phyloP scores from a whole-genome alignment of 345 rosid genomes.

The Eucalyptus grandis region DNA sequence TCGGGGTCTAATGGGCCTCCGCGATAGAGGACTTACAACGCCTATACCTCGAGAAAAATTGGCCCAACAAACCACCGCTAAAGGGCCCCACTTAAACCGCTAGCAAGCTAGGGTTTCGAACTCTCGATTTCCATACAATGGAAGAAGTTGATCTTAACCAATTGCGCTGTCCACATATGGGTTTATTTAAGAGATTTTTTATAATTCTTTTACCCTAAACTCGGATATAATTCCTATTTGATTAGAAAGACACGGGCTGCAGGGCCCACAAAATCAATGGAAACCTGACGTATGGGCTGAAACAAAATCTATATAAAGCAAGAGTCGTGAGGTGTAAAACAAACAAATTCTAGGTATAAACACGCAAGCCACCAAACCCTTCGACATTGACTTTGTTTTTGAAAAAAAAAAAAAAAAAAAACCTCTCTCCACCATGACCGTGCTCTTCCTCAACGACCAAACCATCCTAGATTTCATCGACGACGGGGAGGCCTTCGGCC shows the following conservation, averaged over 20 bases:
- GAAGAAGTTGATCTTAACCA: fast-evolving
- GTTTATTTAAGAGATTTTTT: too few relatives aligned
- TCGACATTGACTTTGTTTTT: not conserved
- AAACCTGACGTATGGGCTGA: not conserved
- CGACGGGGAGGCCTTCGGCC: slow-evolving; percentile 10
- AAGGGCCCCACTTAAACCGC: too few relatives aligned
- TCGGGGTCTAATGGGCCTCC: fast-evolving
- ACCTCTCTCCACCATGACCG: slow-evolving; percentile 6
- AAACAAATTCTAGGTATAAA: not conserved
- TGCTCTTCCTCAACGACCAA: slow-evolving; percentile 15
- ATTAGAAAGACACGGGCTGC: not conserved
- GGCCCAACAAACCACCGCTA: too few relatives aligned
- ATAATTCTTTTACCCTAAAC: not conserved
- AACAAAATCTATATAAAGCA: not conserved
- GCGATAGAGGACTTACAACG: fast-evolving
- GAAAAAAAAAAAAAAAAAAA: not conserved
- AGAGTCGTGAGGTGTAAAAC: not conserved
- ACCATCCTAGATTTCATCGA: slow-evolving; percentile 25
- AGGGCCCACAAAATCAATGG: not conserved
- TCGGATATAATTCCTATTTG: not conserved
- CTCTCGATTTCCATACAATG: fast-evolving
- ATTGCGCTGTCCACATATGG: fast-evolving
- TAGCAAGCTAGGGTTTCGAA: too few relatives aligned
- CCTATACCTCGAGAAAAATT: too few relatives aligned
- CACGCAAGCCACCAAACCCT: not conserved